A percentile compares a stretch with the other conserved stretches of the same genome.
phyloP scores from a whole-genome alignment of 345 rosid genomes.

The Aegle marmelos region DNA sequence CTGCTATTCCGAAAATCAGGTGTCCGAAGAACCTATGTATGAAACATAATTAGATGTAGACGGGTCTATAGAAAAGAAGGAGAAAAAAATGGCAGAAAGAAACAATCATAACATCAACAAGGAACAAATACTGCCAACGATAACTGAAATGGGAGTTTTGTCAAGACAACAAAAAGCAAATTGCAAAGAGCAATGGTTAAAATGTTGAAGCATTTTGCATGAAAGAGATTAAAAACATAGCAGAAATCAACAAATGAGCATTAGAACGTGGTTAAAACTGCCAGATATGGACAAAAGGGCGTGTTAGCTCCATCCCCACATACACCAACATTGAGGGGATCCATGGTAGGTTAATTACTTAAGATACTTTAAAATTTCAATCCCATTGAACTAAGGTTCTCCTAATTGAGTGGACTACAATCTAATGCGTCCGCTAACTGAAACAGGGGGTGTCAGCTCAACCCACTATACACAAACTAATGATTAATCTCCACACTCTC shows the following conservation, averaged over 20 bases:
- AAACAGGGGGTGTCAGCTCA: background rate
- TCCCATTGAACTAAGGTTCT: background rate
- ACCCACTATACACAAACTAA: background rate
- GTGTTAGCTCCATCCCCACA: background rate
- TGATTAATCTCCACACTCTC: background rate
- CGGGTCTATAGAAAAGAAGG: background rate
- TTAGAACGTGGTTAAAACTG: background rate
- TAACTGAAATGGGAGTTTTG: background rate
- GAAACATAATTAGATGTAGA: background rate
- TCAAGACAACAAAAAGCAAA: background rate
- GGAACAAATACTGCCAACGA: background rate
- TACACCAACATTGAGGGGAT: background rate
- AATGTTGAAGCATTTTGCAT: background rate
- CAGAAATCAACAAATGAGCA: background rate
- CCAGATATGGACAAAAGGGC: background rate
- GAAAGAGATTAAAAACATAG: background rate
- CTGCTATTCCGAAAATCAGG: constrained; percentile 23
- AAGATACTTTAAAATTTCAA: background rate
- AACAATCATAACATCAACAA: background rate
- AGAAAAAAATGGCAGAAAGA: background rate
- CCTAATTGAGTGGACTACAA: background rate
- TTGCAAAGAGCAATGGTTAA: background rate
- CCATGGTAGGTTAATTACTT: background rate
- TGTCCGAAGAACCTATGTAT: constrained; percentile 18
- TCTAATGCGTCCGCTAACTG: background rate